These are phyloP conservation scores for Soucietia sequanensis DNA, from an alignment of 805 yeast species.

Conservation along the genomic window DNA sequence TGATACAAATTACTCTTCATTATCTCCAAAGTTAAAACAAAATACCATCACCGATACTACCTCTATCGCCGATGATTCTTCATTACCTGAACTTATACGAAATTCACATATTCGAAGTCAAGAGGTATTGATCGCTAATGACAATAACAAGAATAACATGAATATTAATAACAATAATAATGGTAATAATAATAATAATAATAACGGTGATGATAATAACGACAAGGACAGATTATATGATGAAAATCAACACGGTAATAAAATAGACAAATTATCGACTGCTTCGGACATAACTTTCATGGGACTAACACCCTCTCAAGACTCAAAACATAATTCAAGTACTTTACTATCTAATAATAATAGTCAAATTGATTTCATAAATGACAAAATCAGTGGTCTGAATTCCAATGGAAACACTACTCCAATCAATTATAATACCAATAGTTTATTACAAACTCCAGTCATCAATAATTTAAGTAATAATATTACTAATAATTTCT, in stretches of 20 bases:
- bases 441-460: conserved; percentile 24
- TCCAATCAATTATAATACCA: background rate
- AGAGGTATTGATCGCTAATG: too few species aligned
- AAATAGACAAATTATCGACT: background rate
- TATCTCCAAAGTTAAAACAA: background rate
- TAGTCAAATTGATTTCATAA: background rate
- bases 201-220: conserved; percentile 1
- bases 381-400: background rate
- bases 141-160: too few species aligned
- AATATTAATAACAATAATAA: background rate
- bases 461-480: conserved; percentile 25
- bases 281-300: background rate
- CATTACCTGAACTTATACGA: background rate
- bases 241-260: too few species aligned
- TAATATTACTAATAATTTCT: conserved; percentile 35
- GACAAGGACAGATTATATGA: background rate
- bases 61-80: background rate
- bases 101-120: background rate
- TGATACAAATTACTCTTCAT: background rate
- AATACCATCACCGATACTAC: background rate
- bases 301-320: background rate
- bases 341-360: too few species aligned
- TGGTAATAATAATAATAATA: background rate
- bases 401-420: background rate
- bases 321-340: too few species aligned